Evolutionary conservation across 1,139 yeast species (phyloP).

Genomic region (Pichia sorboxylosa): DNA sequence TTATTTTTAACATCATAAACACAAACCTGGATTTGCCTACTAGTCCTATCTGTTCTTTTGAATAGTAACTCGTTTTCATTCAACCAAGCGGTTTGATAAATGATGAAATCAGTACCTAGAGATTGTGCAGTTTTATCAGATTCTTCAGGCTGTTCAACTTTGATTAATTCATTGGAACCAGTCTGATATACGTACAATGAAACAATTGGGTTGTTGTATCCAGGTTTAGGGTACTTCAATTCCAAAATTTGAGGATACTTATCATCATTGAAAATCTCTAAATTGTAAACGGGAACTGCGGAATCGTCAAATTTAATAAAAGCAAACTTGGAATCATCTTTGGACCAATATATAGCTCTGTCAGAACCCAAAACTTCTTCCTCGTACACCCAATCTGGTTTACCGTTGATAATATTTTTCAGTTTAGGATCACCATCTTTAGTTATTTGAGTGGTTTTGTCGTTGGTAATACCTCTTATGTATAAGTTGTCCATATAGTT

Average conservation of each 20-base stretch:
- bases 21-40: slow-evolving; percentile 47
- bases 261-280: slow-evolving; percentile 46
- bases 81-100: slow-evolving; percentile 70
- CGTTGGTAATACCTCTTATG: slow-evolving; percentile 20
- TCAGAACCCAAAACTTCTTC: slow-evolving; percentile 71
- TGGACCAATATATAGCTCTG: slow-evolving; percentile 80
- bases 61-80: slow-evolving; percentile 42
- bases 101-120: slow-evolving; percentile 38
- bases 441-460: slow-evolving; percentile 43
- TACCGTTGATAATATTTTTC: slow-evolving; percentile 73
- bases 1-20: slow-evolving; percentile 28
- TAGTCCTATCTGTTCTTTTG: slow-evolving; percentile 62
- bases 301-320: slow-evolving; percentile 65
- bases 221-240: slow-evolving; percentile 86
- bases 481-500: slow-evolving; percentile 56
- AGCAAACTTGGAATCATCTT: slow-evolving; percentile 52
- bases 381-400: slow-evolving; percentile 94
- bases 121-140: slow-evolving; percentile 2
- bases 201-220: slow-evolving; percentile 57
- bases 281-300: slow-evolving; percentile 47
- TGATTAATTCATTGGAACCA: slow-evolving; percentile 7
- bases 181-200: slow-evolving; percentile 37
- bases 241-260: slow-evolving; percentile 47
- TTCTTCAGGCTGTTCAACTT: slow-evolving; percentile 20
- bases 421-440: slow-evolving; percentile 46